These are phyloP conservation scores for Cylindrodendrum hubeiense DNA, from an alignment of 2,329 filamentous ascomycete species.

Conservation along the genomic window DNA sequence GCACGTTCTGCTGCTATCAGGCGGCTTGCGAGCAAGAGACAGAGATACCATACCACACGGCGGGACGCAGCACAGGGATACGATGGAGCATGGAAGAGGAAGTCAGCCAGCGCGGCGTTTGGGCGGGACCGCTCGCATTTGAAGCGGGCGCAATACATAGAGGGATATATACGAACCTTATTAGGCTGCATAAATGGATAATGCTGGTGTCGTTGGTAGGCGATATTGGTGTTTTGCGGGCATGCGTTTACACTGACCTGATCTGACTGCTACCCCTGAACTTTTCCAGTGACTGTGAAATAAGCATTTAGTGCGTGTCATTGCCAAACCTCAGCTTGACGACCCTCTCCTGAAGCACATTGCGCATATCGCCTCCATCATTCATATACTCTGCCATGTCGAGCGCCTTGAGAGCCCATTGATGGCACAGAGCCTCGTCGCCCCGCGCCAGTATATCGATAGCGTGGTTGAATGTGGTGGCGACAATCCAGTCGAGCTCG, in stretches of 20 bases:
- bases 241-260: not conserved
- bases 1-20: not conserved
- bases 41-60: not conserved
- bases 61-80: not conserved
- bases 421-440: constrained; percentile 66
- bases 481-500: constrained; percentile 83
- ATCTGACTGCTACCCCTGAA: not conserved
- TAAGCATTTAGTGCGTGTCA: not conserved
- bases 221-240: not conserved
- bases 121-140: not conserved
- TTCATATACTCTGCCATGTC: constrained; percentile 69
- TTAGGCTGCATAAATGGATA: constrained; percentile 1
- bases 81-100: not conserved
- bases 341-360: constrained; percentile 58
- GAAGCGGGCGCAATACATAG: not conserved
- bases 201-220: not conserved
- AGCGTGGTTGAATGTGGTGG: constrained; percentile 76
- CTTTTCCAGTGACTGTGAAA: not conserved
- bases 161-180: not conserved
- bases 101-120: constrained; percentile 1
- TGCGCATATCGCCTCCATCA: constrained; percentile 64
- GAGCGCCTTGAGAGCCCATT: constrained; percentile 74
- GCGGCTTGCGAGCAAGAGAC: not conserved
- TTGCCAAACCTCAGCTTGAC: constrained; percentile 51
- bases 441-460: constrained; percentile 73